Evolutionary conservation across 768 basidiomycete species (phyloP).

Genomic region (Collybiopsis confluens): DNA sequence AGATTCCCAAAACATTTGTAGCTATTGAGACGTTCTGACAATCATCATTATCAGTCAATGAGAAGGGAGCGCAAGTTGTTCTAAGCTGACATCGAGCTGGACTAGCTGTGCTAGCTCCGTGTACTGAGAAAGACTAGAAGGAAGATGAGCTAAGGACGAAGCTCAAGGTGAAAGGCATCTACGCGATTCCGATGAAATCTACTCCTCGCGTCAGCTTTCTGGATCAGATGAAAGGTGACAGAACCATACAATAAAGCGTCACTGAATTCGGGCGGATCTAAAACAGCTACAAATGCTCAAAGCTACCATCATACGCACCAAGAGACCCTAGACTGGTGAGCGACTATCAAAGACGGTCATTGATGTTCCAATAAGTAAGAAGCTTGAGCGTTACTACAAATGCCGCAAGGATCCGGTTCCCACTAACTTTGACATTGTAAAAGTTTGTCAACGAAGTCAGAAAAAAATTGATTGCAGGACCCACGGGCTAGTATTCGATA

Average conservation of each 20-base stretch:
- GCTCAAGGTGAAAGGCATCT: neutral
- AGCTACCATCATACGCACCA: neutral
- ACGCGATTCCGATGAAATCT: slow-evolving; percentile 6
- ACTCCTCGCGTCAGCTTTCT: neutral
- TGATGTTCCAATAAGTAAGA: neutral
- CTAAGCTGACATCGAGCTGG: slow-evolving; percentile 3
- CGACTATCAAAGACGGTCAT: neutral
- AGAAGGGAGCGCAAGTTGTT: no score
- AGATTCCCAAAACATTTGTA: slow-evolving; percentile 7
- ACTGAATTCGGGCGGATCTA: neutral
- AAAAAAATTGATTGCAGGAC: neutral
- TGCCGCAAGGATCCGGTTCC: slow-evolving; percentile 2
- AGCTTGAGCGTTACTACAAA: slow-evolving; percentile 3
- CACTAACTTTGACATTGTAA: neutral
- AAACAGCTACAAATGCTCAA: no score
- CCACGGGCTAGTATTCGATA: slow-evolving; percentile 1
- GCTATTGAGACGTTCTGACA: slow-evolving; percentile 4
- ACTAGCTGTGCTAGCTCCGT: slow-evolving; percentile 3
- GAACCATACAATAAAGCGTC: slow-evolving; percentile 2
- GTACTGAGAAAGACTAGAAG: slow-evolving; percentile 2
- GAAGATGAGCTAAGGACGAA: neutral
- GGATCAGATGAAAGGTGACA: neutral
- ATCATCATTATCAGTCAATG: neutral
- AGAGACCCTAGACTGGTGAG: neutral
- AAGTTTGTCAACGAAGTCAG: neutral